Evolutionary conservation across 768 basidiomycete genomes (phyloP).

Genomic region (Paxillus rubicundulus): DNA sequence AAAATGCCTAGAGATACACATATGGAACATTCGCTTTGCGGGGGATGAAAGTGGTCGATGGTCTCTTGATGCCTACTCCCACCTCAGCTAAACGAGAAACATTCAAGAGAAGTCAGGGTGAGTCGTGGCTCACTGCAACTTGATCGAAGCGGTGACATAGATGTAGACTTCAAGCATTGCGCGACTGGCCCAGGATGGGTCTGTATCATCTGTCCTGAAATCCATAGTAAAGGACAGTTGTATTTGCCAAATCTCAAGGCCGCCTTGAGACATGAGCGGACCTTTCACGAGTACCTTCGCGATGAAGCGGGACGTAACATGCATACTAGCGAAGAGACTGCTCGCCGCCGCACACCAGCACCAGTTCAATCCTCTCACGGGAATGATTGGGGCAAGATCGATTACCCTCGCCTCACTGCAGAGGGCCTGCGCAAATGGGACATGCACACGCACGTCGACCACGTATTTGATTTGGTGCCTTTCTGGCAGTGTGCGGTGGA

Average conservation of each 20-base stretch:
- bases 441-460: conserved; percentile 41
- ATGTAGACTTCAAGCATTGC: conserved; percentile 25
- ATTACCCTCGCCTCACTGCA: conserved; percentile 28
- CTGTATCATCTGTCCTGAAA: conserved; percentile 33
- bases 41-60: conserved; percentile 10
- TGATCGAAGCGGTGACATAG: not conserved
- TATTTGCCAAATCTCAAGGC: conserved; percentile 26
- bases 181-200: conserved; percentile 30
- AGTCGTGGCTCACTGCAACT: not conserved
- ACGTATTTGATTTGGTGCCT: conserved; percentile 47
- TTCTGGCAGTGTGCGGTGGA: conserved; percentile 53
- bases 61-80: conserved; percentile 21
- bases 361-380: conserved; percentile 15
- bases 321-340: not conserved
- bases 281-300: conserved; percentile 15
- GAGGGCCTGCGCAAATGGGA: conserved; percentile 28
- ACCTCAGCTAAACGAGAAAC: conserved; percentile 17
- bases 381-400: conserved; percentile 30
- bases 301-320: conserved; percentile 4
- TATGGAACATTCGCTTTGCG: conserved; percentile 1
- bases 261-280: conserved; percentile 33
- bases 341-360: conserved; percentile 1
- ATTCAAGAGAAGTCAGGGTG: conserved; percentile 23
- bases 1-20: conserved; percentile 16
- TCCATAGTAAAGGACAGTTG: conserved; percentile 12